These are phyloP conservation scores for Cyclospora cayetanensis DNA, from an alignment of 169 alveolate genomes.

Conservation along the genomic window DNA sequence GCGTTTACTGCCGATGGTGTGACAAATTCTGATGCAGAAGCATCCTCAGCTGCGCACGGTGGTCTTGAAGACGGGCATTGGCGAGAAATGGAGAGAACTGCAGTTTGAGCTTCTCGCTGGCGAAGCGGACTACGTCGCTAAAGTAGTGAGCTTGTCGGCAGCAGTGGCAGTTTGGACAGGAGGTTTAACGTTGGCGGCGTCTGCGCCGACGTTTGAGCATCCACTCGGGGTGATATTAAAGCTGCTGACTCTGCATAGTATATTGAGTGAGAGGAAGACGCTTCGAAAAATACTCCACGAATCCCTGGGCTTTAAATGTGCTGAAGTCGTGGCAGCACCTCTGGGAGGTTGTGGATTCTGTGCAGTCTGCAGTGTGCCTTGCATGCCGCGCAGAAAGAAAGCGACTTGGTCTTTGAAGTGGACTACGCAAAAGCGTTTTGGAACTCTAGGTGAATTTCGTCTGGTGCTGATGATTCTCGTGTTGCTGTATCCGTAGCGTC, in stretches of 20 bases:
- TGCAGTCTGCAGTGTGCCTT: not conserved
- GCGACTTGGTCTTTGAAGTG: slow-evolving; percentile 78
- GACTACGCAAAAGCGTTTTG: slow-evolving; percentile 85
- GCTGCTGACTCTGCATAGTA: no score
- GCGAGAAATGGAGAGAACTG: slow-evolving; percentile 86
- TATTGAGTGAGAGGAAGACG: no score
- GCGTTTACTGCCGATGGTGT: not conserved
- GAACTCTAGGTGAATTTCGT: slow-evolving; percentile 83
- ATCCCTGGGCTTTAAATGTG: no score
- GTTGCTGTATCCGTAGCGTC: not conserved
- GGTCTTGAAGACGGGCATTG: slow-evolving; percentile 87
- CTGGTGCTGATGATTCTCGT: not conserved
- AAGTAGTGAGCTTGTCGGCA: slow-evolving; percentile 74
- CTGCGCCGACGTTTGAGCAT: no score
- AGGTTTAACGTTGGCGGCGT: no score
- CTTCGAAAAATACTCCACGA: no score
- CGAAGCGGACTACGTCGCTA: slow-evolving; percentile 84
- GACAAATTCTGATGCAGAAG: slow-evolving; percentile 73
- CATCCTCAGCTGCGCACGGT: slow-evolving; percentile 88
- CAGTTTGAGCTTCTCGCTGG: slow-evolving; percentile 91
- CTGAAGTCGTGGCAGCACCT: not conserved
- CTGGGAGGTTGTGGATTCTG: not conserved
- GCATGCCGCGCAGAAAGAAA: slow-evolving; percentile 75
- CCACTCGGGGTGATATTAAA: no score
- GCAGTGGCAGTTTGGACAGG: no score